phyloP scores from a whole-genome alignment of 2,329 filamentous ascomycete species.

The Colletotrichum phormii region DNA sequence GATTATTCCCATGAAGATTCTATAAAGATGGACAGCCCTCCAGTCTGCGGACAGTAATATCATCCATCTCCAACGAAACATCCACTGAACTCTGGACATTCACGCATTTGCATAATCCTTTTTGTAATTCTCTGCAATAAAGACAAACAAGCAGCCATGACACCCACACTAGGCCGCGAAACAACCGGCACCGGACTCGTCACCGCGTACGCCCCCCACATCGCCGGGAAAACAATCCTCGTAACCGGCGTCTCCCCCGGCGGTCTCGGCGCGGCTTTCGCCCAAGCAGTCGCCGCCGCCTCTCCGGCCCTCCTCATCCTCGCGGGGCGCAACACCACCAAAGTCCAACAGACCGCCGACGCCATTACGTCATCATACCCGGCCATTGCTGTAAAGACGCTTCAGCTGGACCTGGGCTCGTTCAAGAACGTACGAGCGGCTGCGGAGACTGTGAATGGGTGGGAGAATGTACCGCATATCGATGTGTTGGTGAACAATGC shows the following conservation, averaged over 20 bases:
- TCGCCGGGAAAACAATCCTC: slow-evolving; percentile 52
- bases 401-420: slow-evolving; percentile 55
- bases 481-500: slow-evolving; percentile 58
- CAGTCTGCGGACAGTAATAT: neutral
- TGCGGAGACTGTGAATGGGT: slow-evolving; percentile 48
- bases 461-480: slow-evolving; percentile 47
- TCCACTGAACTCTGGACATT: too few relatives aligned
- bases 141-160: neutral
- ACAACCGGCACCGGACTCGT: slow-evolving; percentile 44
- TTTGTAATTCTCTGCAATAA: neutral
- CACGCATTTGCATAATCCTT: neutral
- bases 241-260: slow-evolving; percentile 56
- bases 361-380: slow-evolving; percentile 48
- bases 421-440: slow-evolving; percentile 52
- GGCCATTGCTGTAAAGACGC: slow-evolving; percentile 45
- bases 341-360: slow-evolving; percentile 52
- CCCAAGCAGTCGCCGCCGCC: slow-evolving; percentile 51
- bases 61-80: neutral
- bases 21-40: neutral
- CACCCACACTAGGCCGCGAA: neutral
- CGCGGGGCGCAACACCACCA: slow-evolving; percentile 55
- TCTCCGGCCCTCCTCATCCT: slow-evolving; percentile 57
- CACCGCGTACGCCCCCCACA: slow-evolving; percentile 43
- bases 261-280: slow-evolving; percentile 52
- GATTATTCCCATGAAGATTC: neutral